A percentile compares a stretch with the other conserved stretches of the same genome.
Evolutionary conservation across 2,329 filamentous ascomycete species (phyloP).

Genomic region (Fusarium napiforme): DNA sequence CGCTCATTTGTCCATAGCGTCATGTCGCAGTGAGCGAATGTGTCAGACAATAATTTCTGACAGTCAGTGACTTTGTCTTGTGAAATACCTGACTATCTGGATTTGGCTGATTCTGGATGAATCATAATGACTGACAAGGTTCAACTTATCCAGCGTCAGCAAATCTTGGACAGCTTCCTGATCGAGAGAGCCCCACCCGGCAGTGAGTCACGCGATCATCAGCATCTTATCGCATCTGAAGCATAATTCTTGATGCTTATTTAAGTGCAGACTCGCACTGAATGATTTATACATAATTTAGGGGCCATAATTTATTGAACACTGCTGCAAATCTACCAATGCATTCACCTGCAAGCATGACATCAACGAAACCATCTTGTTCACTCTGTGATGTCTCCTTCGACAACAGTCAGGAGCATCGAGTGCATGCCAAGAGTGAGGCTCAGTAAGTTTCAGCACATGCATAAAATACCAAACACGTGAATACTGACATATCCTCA

Average conservation of each 20-base stretch:
- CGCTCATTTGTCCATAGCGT: too few relatives aligned
- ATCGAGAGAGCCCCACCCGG: not conserved
- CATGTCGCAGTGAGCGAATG: not conserved
- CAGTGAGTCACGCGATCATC: conserved; percentile 9
- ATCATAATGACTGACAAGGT: not conserved
- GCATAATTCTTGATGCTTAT: not conserved
- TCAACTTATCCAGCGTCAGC: not conserved
- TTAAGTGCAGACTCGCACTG: not conserved
- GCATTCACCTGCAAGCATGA: not conserved
- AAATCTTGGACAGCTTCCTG: not conserved
- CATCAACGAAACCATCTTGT: not conserved
- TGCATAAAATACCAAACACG: accelerated
- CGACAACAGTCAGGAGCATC: conserved; percentile 9
- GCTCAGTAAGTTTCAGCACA: not conserved
- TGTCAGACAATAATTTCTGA: not conserved
- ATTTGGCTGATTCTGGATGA: not conserved
- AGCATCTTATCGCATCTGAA: not conserved
- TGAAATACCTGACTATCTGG: not conserved
- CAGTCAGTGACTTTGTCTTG: not conserved
- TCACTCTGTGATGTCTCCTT: conserved; percentile 12
- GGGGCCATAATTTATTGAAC: accelerated
- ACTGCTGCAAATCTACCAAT: not conserved
- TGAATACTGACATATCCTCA: not conserved
- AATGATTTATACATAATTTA: accelerated
- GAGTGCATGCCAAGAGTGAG: conserved; percentile 18